Percentiles rank a stretch among this genome's conserved stretches.
phyloP scores from a whole-genome alignment of 108 stramenopile species.

The Phaeodactylum tricornutum region DNA sequence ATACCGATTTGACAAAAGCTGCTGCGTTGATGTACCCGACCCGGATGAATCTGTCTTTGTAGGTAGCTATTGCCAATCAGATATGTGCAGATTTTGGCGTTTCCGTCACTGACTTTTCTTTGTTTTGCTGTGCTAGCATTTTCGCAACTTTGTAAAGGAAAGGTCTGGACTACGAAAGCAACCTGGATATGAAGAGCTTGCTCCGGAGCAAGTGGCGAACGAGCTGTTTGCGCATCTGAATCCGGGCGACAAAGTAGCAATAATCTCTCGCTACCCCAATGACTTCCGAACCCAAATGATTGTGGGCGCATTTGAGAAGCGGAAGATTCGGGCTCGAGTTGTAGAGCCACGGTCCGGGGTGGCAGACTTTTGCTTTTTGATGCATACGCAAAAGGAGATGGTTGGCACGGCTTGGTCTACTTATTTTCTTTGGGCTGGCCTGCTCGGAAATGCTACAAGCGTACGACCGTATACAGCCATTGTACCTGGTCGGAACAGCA shows the following conservation, averaged over 20 bases:
- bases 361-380: constrained; percentile 63
- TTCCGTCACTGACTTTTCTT: not conserved
- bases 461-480: constrained; percentile 15
- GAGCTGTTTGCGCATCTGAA: constrained; percentile 30
- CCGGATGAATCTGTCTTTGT: constrained; percentile 38
- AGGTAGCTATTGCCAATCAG: constrained; percentile 1
- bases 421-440: constrained; percentile 31
- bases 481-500: not conserved
- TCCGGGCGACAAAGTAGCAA: constrained; percentile 34
- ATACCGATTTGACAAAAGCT: too few relatives aligned
- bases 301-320: constrained; percentile 21
- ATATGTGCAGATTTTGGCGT: too few relatives aligned
- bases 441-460: constrained; percentile 27
- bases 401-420: constrained; percentile 34
- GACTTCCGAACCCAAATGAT: too few relatives aligned
- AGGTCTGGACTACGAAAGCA: constrained; percentile 17
- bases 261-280: too few relatives aligned
- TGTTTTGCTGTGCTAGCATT: too few relatives aligned
- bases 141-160: constrained; percentile 44
- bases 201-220: constrained; percentile 18
- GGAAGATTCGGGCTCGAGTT: constrained; percentile 29
- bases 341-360: constrained; percentile 16
- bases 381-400: constrained; percentile 28
- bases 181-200: constrained; percentile 45
- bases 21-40: too few relatives aligned